A percentile compares a stretch with the other conserved stretches of the same genome.
phyloP scores from a whole-genome alignment of 768 basidiomycete genomes.

The Lentinula lateritia region DNA sequence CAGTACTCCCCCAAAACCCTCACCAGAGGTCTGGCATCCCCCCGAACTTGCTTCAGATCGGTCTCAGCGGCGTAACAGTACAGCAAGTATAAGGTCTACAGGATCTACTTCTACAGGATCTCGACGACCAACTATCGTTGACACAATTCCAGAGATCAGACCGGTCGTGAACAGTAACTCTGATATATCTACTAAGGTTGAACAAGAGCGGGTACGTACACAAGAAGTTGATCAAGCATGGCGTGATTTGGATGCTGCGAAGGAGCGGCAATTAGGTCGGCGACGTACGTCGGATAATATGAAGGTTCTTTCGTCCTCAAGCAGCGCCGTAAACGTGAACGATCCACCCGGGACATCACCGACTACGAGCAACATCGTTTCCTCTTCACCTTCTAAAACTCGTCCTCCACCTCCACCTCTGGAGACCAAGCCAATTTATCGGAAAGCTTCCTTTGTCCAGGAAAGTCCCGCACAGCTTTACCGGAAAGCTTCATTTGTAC shows the following conservation, averaged over 20 bases:
- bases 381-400: constrained; percentile 6
- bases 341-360: constrained; percentile 1
- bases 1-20: background rate
- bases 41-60: background rate
- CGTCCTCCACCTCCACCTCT: constrained; percentile 4
- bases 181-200: background rate
- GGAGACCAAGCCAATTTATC: constrained; percentile 4
- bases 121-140: background rate
- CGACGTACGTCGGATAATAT: background rate
- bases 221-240: constrained; percentile 4
- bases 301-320: background rate
- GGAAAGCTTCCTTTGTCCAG: constrained; percentile 4
- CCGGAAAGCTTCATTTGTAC: background rate
- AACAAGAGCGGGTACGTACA: constrained; percentile 1
- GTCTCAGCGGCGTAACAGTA: constrained; percentile 2
- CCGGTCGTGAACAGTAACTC: background rate
- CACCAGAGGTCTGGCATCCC: constrained; percentile 4
- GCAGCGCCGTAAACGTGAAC: background rate
- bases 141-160: constrained; percentile 1
- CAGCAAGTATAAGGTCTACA: constrained; percentile 4
- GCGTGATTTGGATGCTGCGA: background rate
- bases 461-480: background rate
- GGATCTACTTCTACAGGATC: constrained; percentile 6
- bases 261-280: background rate
- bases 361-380: background rate